Conservation (phyloP, 371 early-diverging fungal species). For the Rhizopus sp. region DNA sequence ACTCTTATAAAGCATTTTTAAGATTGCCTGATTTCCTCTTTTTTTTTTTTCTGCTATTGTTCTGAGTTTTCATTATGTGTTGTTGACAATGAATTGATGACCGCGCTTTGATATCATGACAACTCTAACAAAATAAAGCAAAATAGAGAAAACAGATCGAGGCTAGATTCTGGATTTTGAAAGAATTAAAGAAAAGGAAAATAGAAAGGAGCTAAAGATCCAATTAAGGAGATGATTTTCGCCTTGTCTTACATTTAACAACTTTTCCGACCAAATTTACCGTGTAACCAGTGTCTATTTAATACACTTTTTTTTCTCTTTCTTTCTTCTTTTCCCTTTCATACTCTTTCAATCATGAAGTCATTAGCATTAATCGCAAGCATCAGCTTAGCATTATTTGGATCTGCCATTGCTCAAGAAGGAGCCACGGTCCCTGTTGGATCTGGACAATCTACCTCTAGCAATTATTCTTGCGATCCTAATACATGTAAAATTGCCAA, state of each 20-base stretch:
- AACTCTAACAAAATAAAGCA: slow-evolving; percentile 6
- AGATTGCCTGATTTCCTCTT: neutral
- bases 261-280: too few species aligned
- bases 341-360: slow-evolving; percentile 1
- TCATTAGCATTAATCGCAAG: slow-evolving; percentile 1
- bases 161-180: too few species aligned
- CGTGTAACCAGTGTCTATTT: too few species aligned
- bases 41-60: neutral
- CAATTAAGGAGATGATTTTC: slow-evolving; percentile 8
- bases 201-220: slow-evolving; percentile 1
- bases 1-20: neutral
- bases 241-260: neutral
- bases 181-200: neutral
- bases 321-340: neutral
- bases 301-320: slow-evolving; percentile 2
- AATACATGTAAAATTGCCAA: slow-evolving; percentile 57
- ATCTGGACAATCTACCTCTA: slow-evolving; percentile 10
- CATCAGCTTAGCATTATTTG: neutral
- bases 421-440: slow-evolving; percentile 24
- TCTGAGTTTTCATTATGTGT: neutral
- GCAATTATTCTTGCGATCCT: slow-evolving; percentile 59
- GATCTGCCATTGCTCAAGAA: neutral
- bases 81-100: neutral
- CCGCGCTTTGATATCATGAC: neutral
- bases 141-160: neutral